phyloP scores from a whole-genome alignment of 176 grass and related monocot species.

The Melocanna baccifera region DNA sequence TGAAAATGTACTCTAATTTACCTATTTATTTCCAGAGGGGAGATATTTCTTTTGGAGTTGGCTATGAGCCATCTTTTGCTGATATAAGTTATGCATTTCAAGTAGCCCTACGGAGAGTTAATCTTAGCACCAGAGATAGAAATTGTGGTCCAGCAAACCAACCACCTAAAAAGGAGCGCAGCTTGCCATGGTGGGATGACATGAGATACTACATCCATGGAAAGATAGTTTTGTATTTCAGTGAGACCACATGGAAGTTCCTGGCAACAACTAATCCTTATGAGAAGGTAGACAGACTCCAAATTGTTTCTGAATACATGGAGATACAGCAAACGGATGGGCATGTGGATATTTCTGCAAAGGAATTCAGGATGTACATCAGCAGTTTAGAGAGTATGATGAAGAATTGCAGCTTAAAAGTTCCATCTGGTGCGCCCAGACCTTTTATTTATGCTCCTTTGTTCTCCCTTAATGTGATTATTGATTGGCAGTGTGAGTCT shows the following conservation, averaged over 20 bases:
- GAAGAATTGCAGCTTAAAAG: slow-evolving; percentile 89
- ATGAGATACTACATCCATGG: slow-evolving; percentile 98
- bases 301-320: slow-evolving; percentile 97
- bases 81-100: slow-evolving; percentile 99
- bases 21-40: slow-evolving; percentile 95
- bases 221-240: slow-evolving; percentile 80
- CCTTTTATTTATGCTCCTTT: slow-evolving; percentile 83
- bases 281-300: slow-evolving; percentile 83
- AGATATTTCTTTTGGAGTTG: slow-evolving; percentile 95
- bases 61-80: slow-evolving; percentile 96
- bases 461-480: slow-evolving; percentile 89
- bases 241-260: slow-evolving; percentile 83
- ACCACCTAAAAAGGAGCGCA: slow-evolving; percentile 86
- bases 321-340: slow-evolving; percentile 95
- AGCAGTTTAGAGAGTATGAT: slow-evolving; percentile 90
- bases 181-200: slow-evolving; percentile 99
- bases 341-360: slow-evolving; percentile 78
- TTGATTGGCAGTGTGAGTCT: slow-evolving; percentile 98
- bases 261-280: slow-evolving; percentile 92
- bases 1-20: slow-evolving; percentile 98
- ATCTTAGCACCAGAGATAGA: slow-evolving; percentile 69
- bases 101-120: slow-evolving; percentile 75
- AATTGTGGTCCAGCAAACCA: slow-evolving; percentile 41
- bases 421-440: slow-evolving; percentile 52
- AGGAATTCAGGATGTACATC: slow-evolving; percentile 90